phyloP scores from a whole-genome alignment of 2,329 filamentous ascomycete species.

The Fusarium sp. region DNA sequence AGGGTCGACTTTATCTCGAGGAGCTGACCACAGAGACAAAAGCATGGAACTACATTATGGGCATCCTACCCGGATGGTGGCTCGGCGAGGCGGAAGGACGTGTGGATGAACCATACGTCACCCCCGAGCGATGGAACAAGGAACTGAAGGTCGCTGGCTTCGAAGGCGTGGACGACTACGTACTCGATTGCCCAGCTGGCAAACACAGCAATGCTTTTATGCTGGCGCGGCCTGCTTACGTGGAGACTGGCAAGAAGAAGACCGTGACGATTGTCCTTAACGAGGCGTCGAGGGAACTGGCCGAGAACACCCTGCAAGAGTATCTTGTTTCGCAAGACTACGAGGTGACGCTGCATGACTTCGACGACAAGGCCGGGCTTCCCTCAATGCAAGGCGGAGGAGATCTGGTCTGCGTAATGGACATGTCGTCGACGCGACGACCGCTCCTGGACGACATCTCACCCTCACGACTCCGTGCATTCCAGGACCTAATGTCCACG shows the following conservation, averaged over 20 bases:
- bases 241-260: slow-evolving; percentile 4
- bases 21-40: slow-evolving; percentile 6
- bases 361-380: not conserved
- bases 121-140: slow-evolving; percentile 41
- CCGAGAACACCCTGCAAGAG: not conserved
- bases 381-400: slow-evolving; percentile 7
- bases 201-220: slow-evolving; percentile 7
- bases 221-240: slow-evolving; percentile 2
- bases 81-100: slow-evolving; percentile 46
- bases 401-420: slow-evolving; percentile 8
- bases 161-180: slow-evolving; percentile 2
- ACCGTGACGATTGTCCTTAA: slow-evolving; percentile 7
- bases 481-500: slow-evolving; percentile 7
- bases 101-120: slow-evolving; percentile 43
- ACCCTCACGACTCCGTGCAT: slow-evolving; percentile 3
- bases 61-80: slow-evolving; percentile 52
- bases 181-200: slow-evolving; percentile 5
- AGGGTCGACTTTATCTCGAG: slow-evolving; percentile 9
- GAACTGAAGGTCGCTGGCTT: slow-evolving; percentile 47
- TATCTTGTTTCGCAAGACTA: slow-evolving; percentile 5
- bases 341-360: slow-evolving; percentile 8
- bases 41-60: slow-evolving; percentile 45
- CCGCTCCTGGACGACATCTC: slow-evolving; percentile 9
- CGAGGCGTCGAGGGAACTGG: slow-evolving; percentile 3
- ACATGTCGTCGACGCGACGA: slow-evolving; percentile 5